Percentiles rank a stretch among this genome's conserved stretches.
phyloP scores from a whole-genome alignment of 176 grass and related monocot genomes.

The Tuctoria greenei region DNA sequence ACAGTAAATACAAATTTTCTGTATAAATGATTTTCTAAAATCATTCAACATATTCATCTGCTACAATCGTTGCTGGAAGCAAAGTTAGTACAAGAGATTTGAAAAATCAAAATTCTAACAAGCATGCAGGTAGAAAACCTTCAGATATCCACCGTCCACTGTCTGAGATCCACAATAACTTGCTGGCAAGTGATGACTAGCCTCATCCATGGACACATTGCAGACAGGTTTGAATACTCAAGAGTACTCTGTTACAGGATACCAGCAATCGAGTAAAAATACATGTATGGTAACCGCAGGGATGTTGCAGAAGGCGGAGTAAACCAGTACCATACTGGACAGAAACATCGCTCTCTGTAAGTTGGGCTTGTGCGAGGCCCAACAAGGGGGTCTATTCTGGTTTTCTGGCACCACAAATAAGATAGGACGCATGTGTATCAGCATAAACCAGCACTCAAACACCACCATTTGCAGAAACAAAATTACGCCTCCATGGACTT shows the following conservation, averaged over 20 bases:
- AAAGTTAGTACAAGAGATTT: slow-evolving; percentile 34
- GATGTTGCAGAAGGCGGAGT: neutral
- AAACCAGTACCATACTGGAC: slow-evolving; percentile 4
- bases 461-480: neutral
- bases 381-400: slow-evolving; percentile 28
- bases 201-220: slow-evolving; percentile 19
- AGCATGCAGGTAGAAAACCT: slow-evolving; percentile 35
- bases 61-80: slow-evolving; percentile 36
- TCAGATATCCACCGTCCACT: slow-evolving; percentile 7
- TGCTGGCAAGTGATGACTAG: slow-evolving; percentile 26
- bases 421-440: slow-evolving; percentile 22
- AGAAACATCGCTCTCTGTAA: slow-evolving; percentile 28
- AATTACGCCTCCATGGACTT: neutral
- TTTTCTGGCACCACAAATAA: slow-evolving; percentile 41
- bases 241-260: neutral
- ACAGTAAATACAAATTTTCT: slow-evolving; percentile 3
- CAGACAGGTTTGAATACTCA: neutral
- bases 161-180: slow-evolving; percentile 25
- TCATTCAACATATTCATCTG: slow-evolving; percentile 21
- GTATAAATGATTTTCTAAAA: slow-evolving; percentile 19
- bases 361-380: slow-evolving; percentile 30
- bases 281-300: neutral
- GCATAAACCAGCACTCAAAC: slow-evolving; percentile 1
- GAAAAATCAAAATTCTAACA: slow-evolving; percentile 31
- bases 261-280: slow-evolving; percentile 13